Evolutionary conservation across 306 rosid genomes (phyloP), one percentile per base, ranked within the genome.

Genomic region (Alnus glutinosa): DNA sequence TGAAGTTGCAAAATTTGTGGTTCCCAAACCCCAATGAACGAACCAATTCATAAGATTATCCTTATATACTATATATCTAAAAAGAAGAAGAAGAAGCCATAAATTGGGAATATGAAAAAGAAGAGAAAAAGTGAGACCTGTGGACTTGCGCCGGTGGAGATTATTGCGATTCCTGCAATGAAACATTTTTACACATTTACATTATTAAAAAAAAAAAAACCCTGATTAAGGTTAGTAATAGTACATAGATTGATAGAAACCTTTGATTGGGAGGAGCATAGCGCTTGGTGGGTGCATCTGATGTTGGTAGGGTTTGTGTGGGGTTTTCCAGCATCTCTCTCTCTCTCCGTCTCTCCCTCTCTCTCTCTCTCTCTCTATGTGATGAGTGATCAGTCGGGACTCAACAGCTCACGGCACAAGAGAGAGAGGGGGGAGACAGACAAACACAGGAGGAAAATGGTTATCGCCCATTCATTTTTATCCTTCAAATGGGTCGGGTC

Each of bases 261-360:
- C 92, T 88, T 72, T 90, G 92, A 86, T 88, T 90, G 28, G 92
- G 94, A 76, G 92, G 91, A 83, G 94, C 91, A 81, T 90, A 90
- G 78, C 92, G 92, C 87, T 83, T 90, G 13, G 78, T 81, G 46
- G 51, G 75, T 8, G 90, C 32, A 39, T 78, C 78, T 51, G 88
- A 57, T 46, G 86, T 88, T 51, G 86, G 63, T 54, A 85, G 7
- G 11, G 84, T 79, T 34, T 83, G 3, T 30, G 75, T 77, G 71
- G 81, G 71, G 77, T 85, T 88, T 79, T 90, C 94, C 14, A 88
- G 86, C 94, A 86, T 90, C 83, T 50, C 78, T 71, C 76, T 62
- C 71, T 13, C 61, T 52, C 59, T 58, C 54, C 48, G 34, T 30
- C 61, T 49, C 46, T 58, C 52, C 32, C 36, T 42, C n/a, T 18